Base-by-base conservation (phyloP, 345 rosid species). In the Euphorbia tirucalli region DNA sequence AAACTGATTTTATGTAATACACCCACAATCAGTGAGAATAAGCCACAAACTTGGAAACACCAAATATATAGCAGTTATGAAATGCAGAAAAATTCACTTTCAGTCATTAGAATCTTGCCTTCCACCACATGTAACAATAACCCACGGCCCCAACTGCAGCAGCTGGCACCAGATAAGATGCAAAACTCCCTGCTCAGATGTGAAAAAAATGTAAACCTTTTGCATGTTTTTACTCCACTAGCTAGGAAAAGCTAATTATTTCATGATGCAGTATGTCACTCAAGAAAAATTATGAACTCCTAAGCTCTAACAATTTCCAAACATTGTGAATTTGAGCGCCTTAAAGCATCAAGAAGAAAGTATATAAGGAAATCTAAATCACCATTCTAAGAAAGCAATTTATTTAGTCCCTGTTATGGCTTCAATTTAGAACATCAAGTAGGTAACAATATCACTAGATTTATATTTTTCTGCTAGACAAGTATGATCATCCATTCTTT, bases 71-170 rank as follows among this genome's bases (percentile, higher is more conserved):
- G 67, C 66, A 55, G 41, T 22, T 48, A 15, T 11, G 22, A 68
- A 32, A 30, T 54, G 32, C 71, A 68, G 43, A 35, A 27, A 14
- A 39, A n/a, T 31, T 13, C 41, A 39, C 55, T 58, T 72, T 43
- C 41, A 65, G 71, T 70, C 65, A 55, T 0, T 27, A 57, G 66
- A 78, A 74, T 35, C 77, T 74, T 70, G 84, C 98, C 96, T 90
- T 91, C 98, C 96, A 94, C 96, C 92, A 87, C 96, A 91, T 88
- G 79, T 90, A 91, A 81, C 95, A 87, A 81, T 91, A 94, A 54
- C 96, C 96, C 93, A 94, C 82, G 69, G 94, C 97, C 81, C 98
- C 97, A 71, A 94, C 70, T 2, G 95, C 98, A 25, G 96, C 94
- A 64, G 98, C 97, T 72, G 97, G 98, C 46, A 85, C 84, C 66